phyloP scores from a whole-genome alignment of 2,329 filamentous ascomycete species.

The Xylariales sp. region DNA sequence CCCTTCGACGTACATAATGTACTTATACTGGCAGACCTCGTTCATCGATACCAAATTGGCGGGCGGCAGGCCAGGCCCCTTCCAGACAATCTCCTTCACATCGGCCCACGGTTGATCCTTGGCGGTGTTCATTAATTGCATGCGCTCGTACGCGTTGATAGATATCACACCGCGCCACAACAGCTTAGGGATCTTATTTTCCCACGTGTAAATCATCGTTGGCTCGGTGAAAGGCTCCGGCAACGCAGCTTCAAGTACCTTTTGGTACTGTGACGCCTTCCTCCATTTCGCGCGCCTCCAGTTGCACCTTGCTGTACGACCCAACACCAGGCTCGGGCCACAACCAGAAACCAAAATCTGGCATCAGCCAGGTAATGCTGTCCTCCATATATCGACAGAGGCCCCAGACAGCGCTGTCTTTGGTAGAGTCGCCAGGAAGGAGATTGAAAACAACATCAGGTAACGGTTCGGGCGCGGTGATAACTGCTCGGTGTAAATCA shows the following conservation, averaged over 20 bases:
- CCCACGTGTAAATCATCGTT: constrained; percentile 9
- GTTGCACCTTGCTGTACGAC: constrained; percentile 17
- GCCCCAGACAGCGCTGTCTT: no score
- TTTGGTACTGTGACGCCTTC: no score
- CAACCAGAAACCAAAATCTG: constrained; percentile 18
- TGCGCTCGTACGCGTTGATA: constrained; percentile 18
- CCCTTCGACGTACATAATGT: constrained; percentile 21
- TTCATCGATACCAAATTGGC: constrained; percentile 17
- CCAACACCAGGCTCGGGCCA: constrained; percentile 17
- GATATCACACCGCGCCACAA: constrained; percentile 27
- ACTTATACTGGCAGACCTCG: constrained; percentile 21
- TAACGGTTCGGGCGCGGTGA: no score
- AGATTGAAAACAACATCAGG: no score
- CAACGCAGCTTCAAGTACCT: no score
- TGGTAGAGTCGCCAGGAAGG: no score
- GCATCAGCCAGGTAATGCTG: constrained; percentile 20
- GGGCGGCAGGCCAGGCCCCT: no score
- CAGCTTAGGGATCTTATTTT: constrained; percentile 5
- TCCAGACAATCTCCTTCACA: constrained; percentile 22
- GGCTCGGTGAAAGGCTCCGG: no score
- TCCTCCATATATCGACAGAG: no score
- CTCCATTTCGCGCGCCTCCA: constrained; percentile 14
- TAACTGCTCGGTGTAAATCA: no score
- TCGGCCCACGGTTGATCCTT: constrained; percentile 20
- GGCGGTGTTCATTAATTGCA: constrained; percentile 16